phyloP scores from a whole-genome alignment of 2,329 filamentous ascomycete species.

The Sarocladiaceae sp. region DNA sequence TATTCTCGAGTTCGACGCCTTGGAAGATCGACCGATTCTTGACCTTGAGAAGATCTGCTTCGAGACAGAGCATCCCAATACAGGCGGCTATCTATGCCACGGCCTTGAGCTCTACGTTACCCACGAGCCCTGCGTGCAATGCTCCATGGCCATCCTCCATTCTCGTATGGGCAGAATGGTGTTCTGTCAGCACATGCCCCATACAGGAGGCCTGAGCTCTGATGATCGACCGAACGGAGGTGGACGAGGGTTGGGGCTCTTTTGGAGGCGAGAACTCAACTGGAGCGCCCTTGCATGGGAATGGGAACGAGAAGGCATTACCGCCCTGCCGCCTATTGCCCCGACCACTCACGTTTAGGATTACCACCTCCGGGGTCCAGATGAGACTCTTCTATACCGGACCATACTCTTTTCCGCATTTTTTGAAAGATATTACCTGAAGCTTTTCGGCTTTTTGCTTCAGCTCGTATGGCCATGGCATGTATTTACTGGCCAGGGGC shows the following conservation, averaged over 20 bases:
- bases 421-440: neutral
- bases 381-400: slow-evolving; percentile 23
- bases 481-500: neutral
- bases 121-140: slow-evolving; percentile 95
- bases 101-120: slow-evolving; percentile 91
- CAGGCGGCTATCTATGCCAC: slow-evolving; percentile 88
- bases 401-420: neutral
- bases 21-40: slow-evolving; percentile 66
- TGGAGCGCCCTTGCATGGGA: slow-evolving; percentile 84
- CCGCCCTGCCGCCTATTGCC: slow-evolving; percentile 36
- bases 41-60: slow-evolving; percentile 61
- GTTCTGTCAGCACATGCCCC: slow-evolving; percentile 73
- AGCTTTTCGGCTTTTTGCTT: neutral
- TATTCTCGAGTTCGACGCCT: slow-evolving; percentile 55
- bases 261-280: slow-evolving; percentile 75
- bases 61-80: slow-evolving; percentile 58
- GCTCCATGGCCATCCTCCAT: slow-evolving; percentile 92
- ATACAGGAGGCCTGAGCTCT: slow-evolving; percentile 78
- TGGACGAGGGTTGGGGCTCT: slow-evolving; percentile 61
- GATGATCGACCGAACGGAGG: slow-evolving; percentile 60
- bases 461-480: neutral
- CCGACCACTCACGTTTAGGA: slow-evolving; percentile 47
- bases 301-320: slow-evolving; percentile 50
- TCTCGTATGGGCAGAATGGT: slow-evolving; percentile 86
- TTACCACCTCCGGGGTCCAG: slow-evolving; percentile 36